Evolutionary conservation across 1,284 basidiomycete genomes (phyloP).

Genomic region (Pseudozyma tsukubaensis): DNA sequence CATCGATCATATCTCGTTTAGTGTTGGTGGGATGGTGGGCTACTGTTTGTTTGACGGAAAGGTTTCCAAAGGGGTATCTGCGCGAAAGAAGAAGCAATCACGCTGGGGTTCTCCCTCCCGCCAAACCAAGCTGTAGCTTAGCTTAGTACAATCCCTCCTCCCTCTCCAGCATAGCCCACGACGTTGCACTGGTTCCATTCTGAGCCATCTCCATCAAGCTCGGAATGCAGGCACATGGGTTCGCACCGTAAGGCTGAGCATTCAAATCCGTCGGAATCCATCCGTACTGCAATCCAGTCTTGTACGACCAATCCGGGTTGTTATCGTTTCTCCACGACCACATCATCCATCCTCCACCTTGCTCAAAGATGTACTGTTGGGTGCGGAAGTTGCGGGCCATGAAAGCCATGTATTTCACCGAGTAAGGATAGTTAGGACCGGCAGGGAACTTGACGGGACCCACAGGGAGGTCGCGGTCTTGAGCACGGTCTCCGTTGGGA

Average conservation of each 20-base stretch:
- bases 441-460: slow-evolving; percentile 56
- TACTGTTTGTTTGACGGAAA: too few relatives aligned
- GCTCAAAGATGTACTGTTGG: slow-evolving; percentile 72
- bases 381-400: slow-evolving; percentile 86
- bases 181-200: slow-evolving; percentile 6
- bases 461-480: slow-evolving; percentile 51
- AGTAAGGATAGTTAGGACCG: slow-evolving; percentile 56
- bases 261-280: slow-evolving; percentile 59
- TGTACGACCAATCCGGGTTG: slow-evolving; percentile 67
- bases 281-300: slow-evolving; percentile 63
- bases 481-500: slow-evolving; percentile 52
- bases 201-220: slow-evolving; percentile 17
- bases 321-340: slow-evolving; percentile 79
- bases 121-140: not conserved
- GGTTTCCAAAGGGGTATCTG: slow-evolving; percentile 8
- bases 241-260: slow-evolving; percentile 37
- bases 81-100: not conserved
- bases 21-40: too few relatives aligned
- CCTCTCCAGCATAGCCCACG: slow-evolving; percentile 12
- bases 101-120: not conserved
- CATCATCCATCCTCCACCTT: slow-evolving; percentile 77
- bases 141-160: slow-evolving; percentile 8
- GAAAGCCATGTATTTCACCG: slow-evolving; percentile 80
- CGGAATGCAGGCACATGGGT: slow-evolving; percentile 39
- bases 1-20: slow-evolving; percentile 25